Percentiles rank a stretch among this genome's conserved stretches.
Evolutionary conservation across 495 filamentous ascomycete species (phyloP).

Genomic region (Friedmanniomyces endolithicus): DNA sequence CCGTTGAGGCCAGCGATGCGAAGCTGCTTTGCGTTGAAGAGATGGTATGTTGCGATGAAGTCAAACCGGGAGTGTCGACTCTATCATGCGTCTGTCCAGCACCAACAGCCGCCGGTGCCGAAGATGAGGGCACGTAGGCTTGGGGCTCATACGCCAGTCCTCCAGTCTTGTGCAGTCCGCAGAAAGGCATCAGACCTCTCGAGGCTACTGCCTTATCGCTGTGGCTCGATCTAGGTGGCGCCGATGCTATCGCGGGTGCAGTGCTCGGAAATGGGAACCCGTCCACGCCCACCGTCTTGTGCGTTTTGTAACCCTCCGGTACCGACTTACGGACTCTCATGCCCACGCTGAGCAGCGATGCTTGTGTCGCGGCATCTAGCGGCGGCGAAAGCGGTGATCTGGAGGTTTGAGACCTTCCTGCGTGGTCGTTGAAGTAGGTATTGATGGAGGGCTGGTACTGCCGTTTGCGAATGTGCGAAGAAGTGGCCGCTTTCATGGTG

Average conservation of each 20-base stretch:
- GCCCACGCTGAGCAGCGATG: constrained; percentile 72
- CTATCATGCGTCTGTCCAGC: constrained; percentile 7
- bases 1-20: not conserved
- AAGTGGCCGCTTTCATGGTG: not conserved
- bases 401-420: not conserved
- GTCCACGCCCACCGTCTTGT: constrained; percentile 24
- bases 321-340: constrained; percentile 89
- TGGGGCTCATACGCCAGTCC: constrained; percentile 38
- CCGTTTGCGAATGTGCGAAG: constrained; percentile 29
- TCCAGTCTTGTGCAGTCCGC: constrained; percentile 56
- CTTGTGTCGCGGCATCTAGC: constrained; percentile 47
- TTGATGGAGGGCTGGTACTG: constrained; percentile 35
- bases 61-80: constrained; percentile 7
- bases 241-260: constrained; percentile 13
- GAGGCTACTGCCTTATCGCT: not conserved
- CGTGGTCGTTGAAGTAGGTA: constrained; percentile 27
- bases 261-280: constrained; percentile 16
- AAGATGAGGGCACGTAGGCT: constrained; percentile 12
- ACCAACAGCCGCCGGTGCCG: constrained; percentile 15
- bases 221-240: constrained; percentile 20
- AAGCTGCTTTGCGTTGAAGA: constrained; percentile 9
- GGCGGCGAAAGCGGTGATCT: constrained; percentile 23
- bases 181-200: constrained; percentile 59
- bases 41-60: constrained; percentile 6
- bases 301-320: constrained; percentile 82